Percentiles rank a stretch among this genome's conserved stretches.
Evolutionary conservation across 805 yeast species (phyloP).

Genomic region (Kodamaea fukazawae): DNA sequence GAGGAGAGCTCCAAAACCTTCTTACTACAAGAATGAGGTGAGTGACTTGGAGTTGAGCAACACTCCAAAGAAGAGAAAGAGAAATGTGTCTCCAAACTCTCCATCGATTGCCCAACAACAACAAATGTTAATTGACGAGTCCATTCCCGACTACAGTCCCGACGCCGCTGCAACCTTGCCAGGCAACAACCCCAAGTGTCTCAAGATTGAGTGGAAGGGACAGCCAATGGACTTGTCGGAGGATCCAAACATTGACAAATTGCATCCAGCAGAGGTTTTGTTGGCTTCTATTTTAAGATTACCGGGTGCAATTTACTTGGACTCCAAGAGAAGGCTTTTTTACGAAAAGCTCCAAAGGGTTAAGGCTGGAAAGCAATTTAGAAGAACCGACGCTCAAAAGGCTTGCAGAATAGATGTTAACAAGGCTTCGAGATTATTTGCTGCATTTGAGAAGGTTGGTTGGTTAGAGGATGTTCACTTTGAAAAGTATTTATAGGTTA

Average conservation of each 20-base stretch:
- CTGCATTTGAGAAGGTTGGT: conserved; percentile 87
- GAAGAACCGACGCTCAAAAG: conserved; percentile 97
- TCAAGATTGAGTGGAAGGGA: conserved; percentile 96
- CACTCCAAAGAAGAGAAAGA: conserved; percentile 44
- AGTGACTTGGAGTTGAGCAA: conserved; percentile 15
- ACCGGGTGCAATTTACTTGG: conserved; percentile 80
- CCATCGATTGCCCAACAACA: conserved; percentile 38
- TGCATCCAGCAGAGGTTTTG: conserved; percentile 89
- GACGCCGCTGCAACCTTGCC: conserved; percentile 58
- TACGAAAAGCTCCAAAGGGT: conserved; percentile 82
- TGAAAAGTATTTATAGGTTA: conserved; percentile 15
- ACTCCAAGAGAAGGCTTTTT: conserved; percentile 68
- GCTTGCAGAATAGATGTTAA: conserved; percentile 97
- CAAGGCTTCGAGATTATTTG: conserved; percentile 87
- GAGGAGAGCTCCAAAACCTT: conserved; percentile 50
- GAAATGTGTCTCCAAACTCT: conserved; percentile 25
- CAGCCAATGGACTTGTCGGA: conserved; percentile 86
- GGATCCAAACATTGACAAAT: conserved; percentile 68
- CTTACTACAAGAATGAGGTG: conserved; percentile 17
- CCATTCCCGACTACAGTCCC: conserved; percentile 84
- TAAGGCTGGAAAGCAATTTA: conserved; percentile 70
- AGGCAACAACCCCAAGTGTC: conserved; percentile 57
- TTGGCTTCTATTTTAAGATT: conserved; percentile 86
- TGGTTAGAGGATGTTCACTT: conserved; percentile 83
- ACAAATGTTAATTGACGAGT: conserved; percentile 60